Evolutionary conservation across 1,284 basidiomycete species (phyloP), one percentile per base, ranked within the genome.

Genomic region (Agaricales sp.): DNA sequence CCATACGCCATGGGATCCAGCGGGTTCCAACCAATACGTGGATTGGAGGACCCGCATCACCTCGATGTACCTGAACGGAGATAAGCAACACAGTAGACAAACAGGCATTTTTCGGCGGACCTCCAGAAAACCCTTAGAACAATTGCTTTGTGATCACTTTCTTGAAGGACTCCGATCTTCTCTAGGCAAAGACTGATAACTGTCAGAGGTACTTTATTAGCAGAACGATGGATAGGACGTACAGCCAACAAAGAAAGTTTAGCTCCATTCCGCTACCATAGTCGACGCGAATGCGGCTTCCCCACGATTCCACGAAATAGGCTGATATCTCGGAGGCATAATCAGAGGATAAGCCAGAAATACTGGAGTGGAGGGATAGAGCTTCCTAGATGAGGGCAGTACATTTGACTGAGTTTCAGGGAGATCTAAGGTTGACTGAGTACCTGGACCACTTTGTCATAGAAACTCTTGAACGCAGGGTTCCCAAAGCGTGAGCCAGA

Each of bases 241-340:
- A 96, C 92, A 99, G 63, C 94, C 94, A 99, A 59, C 92, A 97
- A 11, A 97, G 57, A 61, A 98, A 99, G 67, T 98, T 97, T 51
- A 99, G 75, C 64, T 99, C 96, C 93, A 98, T 98, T 1, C 95
- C 95, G 60, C 92, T 96, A 6, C 96, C 95, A 65, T 99, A 99
- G 66, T 99, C 96, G 53, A 99, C 94, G 3, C 95, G 73, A 49
- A 87, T 80, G 35, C 86, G 74, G 63, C 91, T 97, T 0, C 95
- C 95, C 94, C 93, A 99, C 19, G 82, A 68, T 61, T 96, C 88
- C 43, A 75, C 70, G 57, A 99, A 87, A 65, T 99, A 99, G 0
- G 73, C 73, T 2, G 82, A 77, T 6, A 94, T 62, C 60, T 95
- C 92, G 2, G 67, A 60, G 1, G 81, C 70, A 1, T 80, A 75